Base-by-base conservation (phyloP, 495 filamentous ascomycete genomes). In the Polyplosphaeria fusca region DNA sequence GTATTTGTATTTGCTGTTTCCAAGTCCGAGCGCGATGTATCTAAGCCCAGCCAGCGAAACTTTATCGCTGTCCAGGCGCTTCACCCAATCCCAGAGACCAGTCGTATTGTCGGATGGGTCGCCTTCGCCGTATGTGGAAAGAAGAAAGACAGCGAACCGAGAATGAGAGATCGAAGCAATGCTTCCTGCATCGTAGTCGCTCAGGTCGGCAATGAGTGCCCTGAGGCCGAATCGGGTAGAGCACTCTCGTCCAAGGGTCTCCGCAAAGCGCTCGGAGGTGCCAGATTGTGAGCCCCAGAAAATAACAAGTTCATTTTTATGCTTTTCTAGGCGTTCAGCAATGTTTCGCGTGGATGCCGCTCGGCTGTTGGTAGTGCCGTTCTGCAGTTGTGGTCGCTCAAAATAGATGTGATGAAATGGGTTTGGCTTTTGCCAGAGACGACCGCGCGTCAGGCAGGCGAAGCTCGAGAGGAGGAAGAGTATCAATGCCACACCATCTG, bases 241-340 rank as follows among this genome's bases (percentile, higher is more conserved):
- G 38, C 75, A 73, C 23, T 81, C 79, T 45, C 74, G 65, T 0
- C 70, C 73, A 14, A 82, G 66, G 5, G 71, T 67, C 43, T 74
- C 64, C 13, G 78, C 78, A 52, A 79, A 73, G 0, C 70, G 69
- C 55, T 81, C 79, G 0, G 78, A 76, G 0, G 77, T 81, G 11
- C 79, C 79, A 14, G 78, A 79, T 66, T 82, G 79, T 0, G 77
- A 81, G 44, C 76, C 79, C 74, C 75, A 82, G 61, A 81, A 77
- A 7, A 81, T 70, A 14, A 77, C 75, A n/a, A 77, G 11, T 24
- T 70, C 44, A 37, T 66, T 73, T 5, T 72, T 63, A 52, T 20
- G 47, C 38, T 71, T 48, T 28, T 68, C 65, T 1, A 71, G 46
- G n/a, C 55, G 60, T 45, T 69, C 16, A 1, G 60, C 65, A 48